A percentile compares a stretch with the other conserved stretches of the same genome.
Evolutionary conservation across 108 stramenopile species (phyloP).

Genomic region (Aurantiochytrium sp.): DNA sequence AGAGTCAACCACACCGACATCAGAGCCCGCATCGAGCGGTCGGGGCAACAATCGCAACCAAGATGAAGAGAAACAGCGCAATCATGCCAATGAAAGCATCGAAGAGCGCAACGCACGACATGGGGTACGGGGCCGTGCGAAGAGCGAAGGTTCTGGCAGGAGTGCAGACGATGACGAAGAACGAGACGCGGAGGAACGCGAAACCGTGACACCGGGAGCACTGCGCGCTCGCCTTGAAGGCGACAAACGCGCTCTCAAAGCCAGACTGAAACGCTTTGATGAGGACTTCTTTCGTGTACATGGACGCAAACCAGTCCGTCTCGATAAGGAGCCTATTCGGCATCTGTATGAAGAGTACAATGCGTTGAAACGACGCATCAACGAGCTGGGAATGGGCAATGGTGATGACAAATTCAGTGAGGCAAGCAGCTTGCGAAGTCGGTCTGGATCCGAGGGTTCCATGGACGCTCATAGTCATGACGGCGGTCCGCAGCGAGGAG

Average conservation of each 20-base stretch:
- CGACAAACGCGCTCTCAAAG: conserved; percentile 34
- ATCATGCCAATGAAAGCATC: no score
- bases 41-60: no score
- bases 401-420: no score
- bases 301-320: conserved; percentile 82
- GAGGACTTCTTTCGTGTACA: conserved; percentile 68
- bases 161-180: background rate
- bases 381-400: background rate
- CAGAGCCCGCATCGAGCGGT: no score
- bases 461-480: background rate
- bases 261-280: conserved; percentile 63
- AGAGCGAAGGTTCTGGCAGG: no score
- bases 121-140: no score
- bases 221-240: conserved; percentile 19
- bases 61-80: no score
- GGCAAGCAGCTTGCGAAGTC: background rate
- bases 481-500: background rate
- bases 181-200: background rate
- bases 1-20: no score
- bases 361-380: conserved; percentile 53
- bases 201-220: background rate
- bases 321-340: conserved; percentile 95
- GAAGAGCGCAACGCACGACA: no score
- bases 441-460: background rate
- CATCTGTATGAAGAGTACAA: conserved; percentile 90